These are phyloP conservation scores for Combretum micranthum DNA, from an alignment of 345 rosid genomes.

Conservation along the genomic window DNA sequence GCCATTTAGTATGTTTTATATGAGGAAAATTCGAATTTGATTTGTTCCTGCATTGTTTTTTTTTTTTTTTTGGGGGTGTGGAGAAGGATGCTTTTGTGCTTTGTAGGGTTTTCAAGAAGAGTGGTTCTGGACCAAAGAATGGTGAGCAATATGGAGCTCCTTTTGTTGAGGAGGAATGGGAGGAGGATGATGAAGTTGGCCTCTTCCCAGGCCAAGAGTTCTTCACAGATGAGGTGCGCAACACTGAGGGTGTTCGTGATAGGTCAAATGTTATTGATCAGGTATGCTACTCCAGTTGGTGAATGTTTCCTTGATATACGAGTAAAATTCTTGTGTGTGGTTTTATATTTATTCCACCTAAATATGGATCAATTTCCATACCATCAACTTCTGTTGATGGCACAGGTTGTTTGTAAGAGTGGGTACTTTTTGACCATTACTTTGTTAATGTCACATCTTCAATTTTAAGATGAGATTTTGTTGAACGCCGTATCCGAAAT, in stretches of 20 bases:
- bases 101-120: slow-evolving; percentile 83
- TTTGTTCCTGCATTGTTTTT: slow-evolving; percentile 9
- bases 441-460: no score
- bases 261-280: slow-evolving; percentile 41
- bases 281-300: slow-evolving; percentile 29
- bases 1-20: no score
- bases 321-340: not conserved
- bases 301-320: not conserved
- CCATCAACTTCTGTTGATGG: no score
- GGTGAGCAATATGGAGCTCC: slow-evolving; percentile 97
- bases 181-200: slow-evolving; percentile 46
- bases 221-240: slow-evolving; percentile 28
- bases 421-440: no score
- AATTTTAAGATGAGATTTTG: no score
- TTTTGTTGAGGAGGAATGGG: slow-evolving; percentile 89
- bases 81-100: slow-evolving; percentile 76
- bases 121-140: slow-evolving; percentile 92
- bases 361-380: no score
- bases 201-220: slow-evolving; percentile 34
- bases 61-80: slow-evolving; percentile 4
- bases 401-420: no score
- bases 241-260: slow-evolving; percentile 31
- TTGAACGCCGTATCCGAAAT: no score
- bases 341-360: not conserved
- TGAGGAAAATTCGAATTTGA: not conserved